A percentile compares a stretch with the other conserved stretches of the same genome.
Conservation (phyloP, 352 stramenopile genomes). For the Saprolegnia diclina region DNA sequence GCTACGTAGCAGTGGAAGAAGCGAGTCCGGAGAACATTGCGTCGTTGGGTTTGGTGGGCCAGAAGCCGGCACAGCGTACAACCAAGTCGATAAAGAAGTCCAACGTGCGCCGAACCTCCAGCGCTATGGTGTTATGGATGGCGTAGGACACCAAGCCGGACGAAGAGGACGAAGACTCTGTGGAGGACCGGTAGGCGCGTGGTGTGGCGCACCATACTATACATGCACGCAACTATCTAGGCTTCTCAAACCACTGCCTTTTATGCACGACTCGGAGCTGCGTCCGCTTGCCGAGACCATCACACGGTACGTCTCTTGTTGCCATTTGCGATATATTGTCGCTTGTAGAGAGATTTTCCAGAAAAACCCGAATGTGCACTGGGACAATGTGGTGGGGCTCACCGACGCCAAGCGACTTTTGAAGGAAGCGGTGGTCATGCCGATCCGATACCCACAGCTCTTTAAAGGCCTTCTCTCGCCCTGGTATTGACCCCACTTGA, state of each 20-base stretch:
- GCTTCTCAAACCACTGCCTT: constrained; percentile 85
- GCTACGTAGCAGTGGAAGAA: neutral
- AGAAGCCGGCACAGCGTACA: constrained; percentile 47
- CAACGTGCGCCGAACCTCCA: neutral
- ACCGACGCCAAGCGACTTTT: constrained; percentile 90
- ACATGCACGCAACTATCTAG: neutral
- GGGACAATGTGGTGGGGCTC: constrained; percentile 84
- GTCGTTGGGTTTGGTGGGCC: constrained; percentile 55
- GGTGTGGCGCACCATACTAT: neutral
- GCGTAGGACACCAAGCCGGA: constrained; percentile 22
- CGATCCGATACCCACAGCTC: constrained; percentile 91
- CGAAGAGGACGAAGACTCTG: constrained; percentile 42
- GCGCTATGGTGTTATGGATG: constrained; percentile 28
- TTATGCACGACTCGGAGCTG: constrained; percentile 82
- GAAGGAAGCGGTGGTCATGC: constrained; percentile 94
- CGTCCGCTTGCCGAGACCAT: constrained; percentile 83
- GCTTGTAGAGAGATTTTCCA: constrained; percentile 89
- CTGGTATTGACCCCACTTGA: constrained; percentile 33
- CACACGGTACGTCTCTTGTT: constrained; percentile 39
- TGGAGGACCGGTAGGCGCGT: constrained; percentile 43
- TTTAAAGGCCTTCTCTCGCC: constrained; percentile 89
- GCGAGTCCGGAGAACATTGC: neutral
- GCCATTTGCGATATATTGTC: too few relatives aligned
- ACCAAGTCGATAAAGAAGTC: constrained; percentile 26
- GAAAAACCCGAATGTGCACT: constrained; percentile 86